Percentiles rank a stretch among this genome's conserved stretches.
phyloP scores from a whole-genome alignment of 1,284 basidiomycete genomes.

The Malassezia caprae region DNA sequence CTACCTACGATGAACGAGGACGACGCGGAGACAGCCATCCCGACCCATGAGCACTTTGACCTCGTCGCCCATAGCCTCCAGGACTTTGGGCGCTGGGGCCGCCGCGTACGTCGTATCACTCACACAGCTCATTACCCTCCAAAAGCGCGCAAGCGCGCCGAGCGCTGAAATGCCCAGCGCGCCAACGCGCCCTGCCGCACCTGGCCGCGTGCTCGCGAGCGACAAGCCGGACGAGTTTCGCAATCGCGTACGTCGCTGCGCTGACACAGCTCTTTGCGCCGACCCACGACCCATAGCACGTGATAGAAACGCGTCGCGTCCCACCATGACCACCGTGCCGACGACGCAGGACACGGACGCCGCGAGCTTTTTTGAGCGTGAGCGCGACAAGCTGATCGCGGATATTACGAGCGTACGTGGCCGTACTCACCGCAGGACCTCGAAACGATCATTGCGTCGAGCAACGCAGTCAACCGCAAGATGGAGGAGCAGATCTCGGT shows the following conservation, averaged over 20 bases:
- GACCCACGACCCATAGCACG: conserved; percentile 4
- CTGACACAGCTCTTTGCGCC: conserved; percentile 6
- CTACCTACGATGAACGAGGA: conserved; percentile 39
- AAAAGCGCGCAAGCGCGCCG: conserved; percentile 23
- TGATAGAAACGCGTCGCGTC: not conserved
- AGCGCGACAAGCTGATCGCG: conserved; percentile 61
- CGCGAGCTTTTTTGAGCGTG: conserved; percentile 60
- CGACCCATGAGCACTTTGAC: conserved; percentile 52
- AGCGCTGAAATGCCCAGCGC: conserved; percentile 15
- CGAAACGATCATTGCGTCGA: conserved; percentile 72
- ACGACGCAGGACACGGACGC: not conserved
- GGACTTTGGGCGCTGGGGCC: conserved; percentile 89
- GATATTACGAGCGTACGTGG: conserved; percentile 60
- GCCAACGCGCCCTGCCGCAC: not conserved
- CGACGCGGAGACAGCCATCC: conserved; percentile 24
- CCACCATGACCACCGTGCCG: not conserved
- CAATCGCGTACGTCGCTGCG: conserved; percentile 19
- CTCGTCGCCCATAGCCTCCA: conserved; percentile 68
- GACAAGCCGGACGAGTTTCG: conserved; percentile 33
- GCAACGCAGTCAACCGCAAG: conserved; percentile 79
- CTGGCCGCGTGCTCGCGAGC: conserved; percentile 24
- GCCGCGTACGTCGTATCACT: conserved; percentile 47
- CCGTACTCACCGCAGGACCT: conserved; percentile 58
- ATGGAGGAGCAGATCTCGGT: conserved; percentile 82
- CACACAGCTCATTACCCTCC: conserved; percentile 31